These are phyloP conservation scores for Sclerotiophoma versabilis DNA, from an alignment of 2,329 filamentous ascomycete species.

Conservation along the genomic window DNA sequence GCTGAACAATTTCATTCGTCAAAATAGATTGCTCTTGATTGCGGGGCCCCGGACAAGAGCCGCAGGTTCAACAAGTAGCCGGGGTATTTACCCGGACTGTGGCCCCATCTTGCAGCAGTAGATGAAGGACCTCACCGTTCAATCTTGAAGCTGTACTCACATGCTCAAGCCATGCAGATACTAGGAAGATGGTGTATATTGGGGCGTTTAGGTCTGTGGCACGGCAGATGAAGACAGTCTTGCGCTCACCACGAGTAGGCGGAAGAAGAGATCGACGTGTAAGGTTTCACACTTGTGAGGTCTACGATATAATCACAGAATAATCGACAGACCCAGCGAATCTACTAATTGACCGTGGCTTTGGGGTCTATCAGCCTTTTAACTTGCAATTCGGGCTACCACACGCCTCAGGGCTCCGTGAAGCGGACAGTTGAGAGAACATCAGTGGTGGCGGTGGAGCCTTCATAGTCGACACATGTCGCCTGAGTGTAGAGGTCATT, in stretches of 20 bases:
- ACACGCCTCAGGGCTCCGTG: background rate
- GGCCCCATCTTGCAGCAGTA: background rate
- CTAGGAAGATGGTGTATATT: background rate
- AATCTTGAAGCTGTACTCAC: slow-evolving; percentile 1
- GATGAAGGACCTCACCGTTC: background rate
- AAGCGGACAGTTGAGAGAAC: background rate
- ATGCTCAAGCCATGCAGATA: background rate
- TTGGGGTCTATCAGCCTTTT: too few relatives aligned
- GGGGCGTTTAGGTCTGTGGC: background rate
- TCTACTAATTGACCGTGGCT: background rate
- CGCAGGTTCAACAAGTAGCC: background rate
- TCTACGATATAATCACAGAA: background rate
- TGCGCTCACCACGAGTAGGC: background rate
- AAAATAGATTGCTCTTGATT: slow-evolving; percentile 10
- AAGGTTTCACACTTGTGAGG: too few relatives aligned
- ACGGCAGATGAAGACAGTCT: background rate
- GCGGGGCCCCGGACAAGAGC: slow-evolving; percentile 8
- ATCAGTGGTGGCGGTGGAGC: background rate
- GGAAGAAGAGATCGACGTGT: too few relatives aligned
- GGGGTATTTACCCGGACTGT: slow-evolving; percentile 15
- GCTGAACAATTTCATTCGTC: background rate
- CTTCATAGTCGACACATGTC: background rate
- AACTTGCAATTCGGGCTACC: background rate
- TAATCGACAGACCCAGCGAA: too few relatives aligned
- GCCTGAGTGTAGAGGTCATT: background rate